These are phyloP conservation scores for Saposhnikovia divaricata DNA, from an alignment of 129 eudicot species.

Conservation along the genomic window DNA sequence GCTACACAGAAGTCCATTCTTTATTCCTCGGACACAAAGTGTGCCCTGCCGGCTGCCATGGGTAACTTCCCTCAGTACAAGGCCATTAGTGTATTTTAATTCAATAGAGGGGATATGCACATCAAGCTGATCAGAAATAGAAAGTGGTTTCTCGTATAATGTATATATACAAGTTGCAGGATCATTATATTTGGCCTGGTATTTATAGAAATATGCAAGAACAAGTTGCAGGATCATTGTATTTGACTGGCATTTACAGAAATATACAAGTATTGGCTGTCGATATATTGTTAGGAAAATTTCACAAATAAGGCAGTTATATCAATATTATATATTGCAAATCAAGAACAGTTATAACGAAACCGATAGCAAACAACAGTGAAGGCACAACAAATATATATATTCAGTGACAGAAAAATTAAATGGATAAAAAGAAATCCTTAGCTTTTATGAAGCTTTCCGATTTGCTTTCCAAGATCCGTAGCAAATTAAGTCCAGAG, in stretches of 20 bases:
- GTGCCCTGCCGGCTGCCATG: constrained; percentile 14
- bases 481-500: too few relatives aligned
- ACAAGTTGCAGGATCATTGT: not conserved
- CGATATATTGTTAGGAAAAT: too few relatives aligned
- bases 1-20: not conserved
- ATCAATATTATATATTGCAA: too few relatives aligned
- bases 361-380: too few relatives aligned
- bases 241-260: not conserved
- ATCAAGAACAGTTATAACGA: too few relatives aligned
- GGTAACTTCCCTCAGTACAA: not conserved
- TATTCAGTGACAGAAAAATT: too few relatives aligned
- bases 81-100: not conserved
- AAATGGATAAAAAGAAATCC: too few relatives aligned
- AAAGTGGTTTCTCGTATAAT: not conserved
- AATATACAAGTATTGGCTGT: too few relatives aligned
- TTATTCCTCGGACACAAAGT: not conserved
- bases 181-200: not conserved
- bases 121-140: not conserved
- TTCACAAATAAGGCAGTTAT: too few relatives aligned
- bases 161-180: not conserved
- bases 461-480: too few relatives aligned
- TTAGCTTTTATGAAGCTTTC: too few relatives aligned
- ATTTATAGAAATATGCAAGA: not conserved
- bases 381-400: too few relatives aligned
- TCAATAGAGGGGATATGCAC: not conserved